These are phyloP conservation scores for Taphrina pruni DNA, from an alignment of 1,139 yeast species.

Conservation along the genomic window DNA sequence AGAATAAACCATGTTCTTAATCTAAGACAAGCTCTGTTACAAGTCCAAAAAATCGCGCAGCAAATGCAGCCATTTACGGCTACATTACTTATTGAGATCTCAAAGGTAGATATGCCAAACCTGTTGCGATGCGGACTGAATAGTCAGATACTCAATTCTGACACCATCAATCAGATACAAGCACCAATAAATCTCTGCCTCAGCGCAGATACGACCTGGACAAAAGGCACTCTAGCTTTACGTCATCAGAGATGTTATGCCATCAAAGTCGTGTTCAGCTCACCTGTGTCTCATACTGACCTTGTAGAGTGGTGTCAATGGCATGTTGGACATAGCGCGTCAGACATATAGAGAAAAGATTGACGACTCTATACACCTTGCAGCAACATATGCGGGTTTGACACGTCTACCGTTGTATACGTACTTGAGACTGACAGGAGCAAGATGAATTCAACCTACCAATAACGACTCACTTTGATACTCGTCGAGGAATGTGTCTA, in stretches of 20 bases:
- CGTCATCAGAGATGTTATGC: slow-evolving; percentile 58
- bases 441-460: slow-evolving; percentile 48
- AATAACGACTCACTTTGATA: slow-evolving; percentile 52
- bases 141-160: slow-evolving; percentile 7
- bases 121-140: not conserved
- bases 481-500: slow-evolving; percentile 53
- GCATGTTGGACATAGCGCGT: slow-evolving; percentile 58
- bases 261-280: slow-evolving; percentile 45
- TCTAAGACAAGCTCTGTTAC: slow-evolving; percentile 52
- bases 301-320: slow-evolving; percentile 54
- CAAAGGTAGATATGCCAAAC: not conserved
- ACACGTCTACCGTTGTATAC: too few relatives aligned
- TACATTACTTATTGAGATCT: not conserved
- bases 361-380: slow-evolving; percentile 51
- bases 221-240: slow-evolving; percentile 53
- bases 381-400: slow-evolving; percentile 45
- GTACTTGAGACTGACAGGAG: too few relatives aligned
- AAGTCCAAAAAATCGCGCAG: not conserved
- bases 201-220: slow-evolving; percentile 57
- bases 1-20: slow-evolving; percentile 55
- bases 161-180: slow-evolving; percentile 47
- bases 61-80: not conserved
- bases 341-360: slow-evolving; percentile 54
- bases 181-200: slow-evolving; percentile 52
- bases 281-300: slow-evolving; percentile 43